A percentile compares a stretch with the other conserved stretches of the same genome.
phyloP scores from a whole-genome alignment of 306 rosid species.

The Castanea sativa region DNA sequence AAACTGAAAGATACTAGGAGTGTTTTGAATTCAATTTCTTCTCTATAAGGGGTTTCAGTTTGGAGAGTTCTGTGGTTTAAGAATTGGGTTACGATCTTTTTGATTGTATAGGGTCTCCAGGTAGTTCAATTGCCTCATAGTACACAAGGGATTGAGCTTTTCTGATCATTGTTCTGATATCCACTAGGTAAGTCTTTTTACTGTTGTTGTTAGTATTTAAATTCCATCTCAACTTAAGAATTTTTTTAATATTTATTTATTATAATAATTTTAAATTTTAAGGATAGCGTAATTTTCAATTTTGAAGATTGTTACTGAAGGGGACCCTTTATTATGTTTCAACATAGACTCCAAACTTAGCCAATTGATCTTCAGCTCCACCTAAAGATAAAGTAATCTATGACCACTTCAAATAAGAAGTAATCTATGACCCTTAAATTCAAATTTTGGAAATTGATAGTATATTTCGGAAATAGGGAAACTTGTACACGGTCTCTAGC shows the following conservation, averaged over 20 bases:
- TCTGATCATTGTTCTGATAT: conserved; percentile 11
- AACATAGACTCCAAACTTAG: not conserved
- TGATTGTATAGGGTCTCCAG: not conserved
- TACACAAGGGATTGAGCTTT: conserved; percentile 19
- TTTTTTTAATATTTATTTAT: not conserved
- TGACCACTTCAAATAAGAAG: not conserved
- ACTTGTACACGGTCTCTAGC: not conserved
- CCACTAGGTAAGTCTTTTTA: conserved; percentile 26
- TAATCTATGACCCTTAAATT: not conserved
- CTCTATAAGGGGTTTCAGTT: not conserved
- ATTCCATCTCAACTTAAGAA: not conserved
- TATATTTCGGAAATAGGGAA: not conserved
- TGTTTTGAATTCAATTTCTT: not conserved
- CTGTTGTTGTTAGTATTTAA: not conserved
- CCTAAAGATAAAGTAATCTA: not conserved
- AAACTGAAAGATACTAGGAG: not conserved
- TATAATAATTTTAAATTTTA: not conserved
- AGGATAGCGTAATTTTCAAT: not conserved
- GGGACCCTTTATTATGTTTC: not conserved
- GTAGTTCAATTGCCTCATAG: conserved; percentile 9
- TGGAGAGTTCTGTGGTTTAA: not conserved
- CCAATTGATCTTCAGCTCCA: not conserved
- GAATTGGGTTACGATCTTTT: not conserved
- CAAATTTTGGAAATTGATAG: not conserved
- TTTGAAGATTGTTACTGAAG: not conserved